Evolutionary conservation across 2,329 filamentous ascomycete species (phyloP).

Genomic region (Hypoxylon sp.): DNA sequence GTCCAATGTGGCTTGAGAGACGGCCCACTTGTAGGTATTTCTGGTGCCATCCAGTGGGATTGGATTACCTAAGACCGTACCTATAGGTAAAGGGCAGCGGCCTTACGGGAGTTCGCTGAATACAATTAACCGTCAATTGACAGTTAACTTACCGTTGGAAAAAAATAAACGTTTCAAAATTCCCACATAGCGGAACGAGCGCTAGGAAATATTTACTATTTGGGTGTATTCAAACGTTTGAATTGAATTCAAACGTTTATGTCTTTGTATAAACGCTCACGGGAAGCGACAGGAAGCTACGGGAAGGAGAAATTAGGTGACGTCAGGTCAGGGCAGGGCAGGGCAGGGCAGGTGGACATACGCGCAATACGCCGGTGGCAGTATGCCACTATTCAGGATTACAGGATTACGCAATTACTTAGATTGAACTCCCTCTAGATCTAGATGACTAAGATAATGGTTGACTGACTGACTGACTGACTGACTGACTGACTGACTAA

Average conservation of each 20-base stretch:
- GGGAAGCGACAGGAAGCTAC: background rate
- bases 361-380: background rate
- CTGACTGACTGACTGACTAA: too few species aligned
- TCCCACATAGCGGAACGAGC: too few species aligned
- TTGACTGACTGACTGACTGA: too few species aligned
- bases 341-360: background rate
- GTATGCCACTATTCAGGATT: background rate
- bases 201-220: too few species aligned
- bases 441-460: too few species aligned
- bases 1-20: slow-evolving; percentile 13
- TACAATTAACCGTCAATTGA: background rate
- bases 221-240: too few species aligned
- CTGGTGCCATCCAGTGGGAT: too few species aligned
- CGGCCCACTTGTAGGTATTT: background rate
- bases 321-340: background rate
- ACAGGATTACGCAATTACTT: background rate
- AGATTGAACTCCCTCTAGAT: too few species aligned
- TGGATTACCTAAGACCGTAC: background rate
- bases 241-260: too few species aligned
- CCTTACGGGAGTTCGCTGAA: background rate
- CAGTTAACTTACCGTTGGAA: background rate
- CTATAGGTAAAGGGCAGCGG: too few species aligned
- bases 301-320: background rate
- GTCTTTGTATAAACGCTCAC: background rate
- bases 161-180: background rate